A percentile compares a stretch with the other conserved stretches of the same genome.
phyloP scores from a whole-genome alignment of 495 filamentous ascomycete species.

The Parathielavia hyrcaniae region DNA sequence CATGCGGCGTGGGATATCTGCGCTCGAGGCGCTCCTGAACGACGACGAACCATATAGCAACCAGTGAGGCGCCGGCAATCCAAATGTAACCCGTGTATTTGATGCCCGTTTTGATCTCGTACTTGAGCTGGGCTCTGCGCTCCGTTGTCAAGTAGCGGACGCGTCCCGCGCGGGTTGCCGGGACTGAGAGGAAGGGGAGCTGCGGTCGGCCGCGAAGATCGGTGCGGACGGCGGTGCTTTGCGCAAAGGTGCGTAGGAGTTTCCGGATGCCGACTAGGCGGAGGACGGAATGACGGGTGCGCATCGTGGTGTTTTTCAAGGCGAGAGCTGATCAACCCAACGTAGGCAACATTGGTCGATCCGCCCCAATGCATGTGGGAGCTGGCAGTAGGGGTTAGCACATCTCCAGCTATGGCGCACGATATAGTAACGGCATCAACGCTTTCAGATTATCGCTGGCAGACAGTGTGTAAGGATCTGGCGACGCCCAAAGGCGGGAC shows the following conservation, averaged over 20 bases:
- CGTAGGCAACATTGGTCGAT: no score
- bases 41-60: constrained; percentile 51
- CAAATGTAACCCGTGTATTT: constrained; percentile 56
- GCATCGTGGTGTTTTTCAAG: constrained; percentile 16
- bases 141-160: constrained; percentile 73
- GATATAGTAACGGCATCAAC: background rate
- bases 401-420: background rate
- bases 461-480: no score
- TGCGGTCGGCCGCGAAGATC: constrained; percentile 54
- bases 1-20: constrained; percentile 63
- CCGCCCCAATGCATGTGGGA: background rate
- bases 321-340: background rate
- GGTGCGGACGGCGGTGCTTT: constrained; percentile 22
- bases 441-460: background rate
- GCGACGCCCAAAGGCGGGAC: background rate
- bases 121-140: constrained; percentile 58
- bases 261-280: constrained; percentile 19
- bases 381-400: background rate
- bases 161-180: constrained; percentile 44
- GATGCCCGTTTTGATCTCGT: constrained; percentile 53
- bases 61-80: constrained; percentile 47
- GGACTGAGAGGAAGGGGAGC: constrained; percentile 63
- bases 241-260: constrained; percentile 23
- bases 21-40: constrained; percentile 67
- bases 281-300: constrained; percentile 23